These are phyloP conservation scores for Shiraia sp. DNA, from an alignment of 2,329 filamentous ascomycete species.

Conservation along the genomic window DNA sequence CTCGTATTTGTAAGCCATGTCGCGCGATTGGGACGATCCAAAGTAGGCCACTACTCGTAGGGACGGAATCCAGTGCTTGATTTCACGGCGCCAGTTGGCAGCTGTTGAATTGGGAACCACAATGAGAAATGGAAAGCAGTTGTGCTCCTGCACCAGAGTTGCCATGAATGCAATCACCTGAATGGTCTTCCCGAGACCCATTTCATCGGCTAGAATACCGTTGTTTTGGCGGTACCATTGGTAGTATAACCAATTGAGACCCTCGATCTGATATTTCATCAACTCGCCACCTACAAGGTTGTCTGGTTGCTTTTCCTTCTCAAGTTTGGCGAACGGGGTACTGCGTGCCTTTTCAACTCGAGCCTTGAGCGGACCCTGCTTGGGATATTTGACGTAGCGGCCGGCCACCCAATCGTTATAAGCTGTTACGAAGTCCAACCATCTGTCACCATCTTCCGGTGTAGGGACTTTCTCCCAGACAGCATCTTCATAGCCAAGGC, in stretches of 20 bases:
- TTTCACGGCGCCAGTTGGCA: constrained; percentile 95
- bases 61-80: constrained; percentile 88
- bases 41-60: constrained; percentile 92
- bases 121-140: constrained; percentile 88
- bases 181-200: constrained; percentile 97
- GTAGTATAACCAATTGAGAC: constrained; percentile 92
- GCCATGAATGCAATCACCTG: constrained; percentile 85
- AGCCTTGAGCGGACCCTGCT: constrained; percentile 61
- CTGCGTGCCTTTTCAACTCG: constrained; percentile 70
- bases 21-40: constrained; percentile 73
- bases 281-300: constrained; percentile 76
- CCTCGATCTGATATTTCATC: constrained; percentile 93
- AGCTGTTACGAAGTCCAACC: constrained; percentile 77
- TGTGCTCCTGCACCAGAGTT: constrained; percentile 62
- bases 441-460: constrained; percentile 66
- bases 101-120: constrained; percentile 95
- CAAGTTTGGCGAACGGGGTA: constrained; percentile 67
- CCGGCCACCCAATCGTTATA: constrained; percentile 86
- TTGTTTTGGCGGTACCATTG: constrained; percentile 84
- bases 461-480: constrained; percentile 86
- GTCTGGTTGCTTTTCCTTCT: constrained; percentile 72
- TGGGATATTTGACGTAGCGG: constrained; percentile 69
- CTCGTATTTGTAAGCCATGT: constrained; percentile 79
- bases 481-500: constrained; percentile 84
- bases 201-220: constrained; percentile 92